phyloP scores from a whole-genome alignment of 306 rosid genomes.

The Quercus ilex region DNA sequence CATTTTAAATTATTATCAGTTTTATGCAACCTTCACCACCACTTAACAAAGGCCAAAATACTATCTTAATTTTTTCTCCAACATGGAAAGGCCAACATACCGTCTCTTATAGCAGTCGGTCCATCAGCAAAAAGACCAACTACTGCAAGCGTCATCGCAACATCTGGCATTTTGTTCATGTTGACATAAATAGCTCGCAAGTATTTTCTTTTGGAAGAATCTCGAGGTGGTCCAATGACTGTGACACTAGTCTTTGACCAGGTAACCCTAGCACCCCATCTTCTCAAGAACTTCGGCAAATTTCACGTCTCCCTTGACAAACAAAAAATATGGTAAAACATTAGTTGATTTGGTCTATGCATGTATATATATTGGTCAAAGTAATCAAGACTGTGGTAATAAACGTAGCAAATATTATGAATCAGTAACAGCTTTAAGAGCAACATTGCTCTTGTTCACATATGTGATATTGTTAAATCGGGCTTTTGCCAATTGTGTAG shows the following conservation, averaged over 20 bases:
- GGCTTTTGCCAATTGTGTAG: no score
- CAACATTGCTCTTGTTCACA: no score
- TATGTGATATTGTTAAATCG: no score
- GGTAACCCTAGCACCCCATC: conserved; percentile 86
- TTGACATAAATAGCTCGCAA: conserved; percentile 79
- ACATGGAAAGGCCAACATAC: conserved; percentile 10
- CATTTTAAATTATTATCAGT: no score
- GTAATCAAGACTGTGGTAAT: no score
- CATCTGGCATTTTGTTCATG: conserved; percentile 99
- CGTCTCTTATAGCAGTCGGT: neutral
- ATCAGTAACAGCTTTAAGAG: no score
- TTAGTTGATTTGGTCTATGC: neutral
- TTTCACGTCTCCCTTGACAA: conserved; percentile 82
- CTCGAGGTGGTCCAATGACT: conserved; percentile 63
- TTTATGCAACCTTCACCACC: neutral
- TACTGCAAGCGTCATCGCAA: conserved; percentile 98
- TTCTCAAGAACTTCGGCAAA: conserved; percentile 95
- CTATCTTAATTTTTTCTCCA: neutral
- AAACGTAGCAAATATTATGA: no score
- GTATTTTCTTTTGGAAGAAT: conserved; percentile 55
- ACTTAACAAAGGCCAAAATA: neutral
- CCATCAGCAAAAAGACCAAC: conserved; percentile 91
- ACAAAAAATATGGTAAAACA: conserved; percentile 10
- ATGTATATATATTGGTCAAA: neutral
- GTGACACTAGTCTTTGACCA: conserved; percentile 95